phyloP scores from a whole-genome alignment of 306 rosid species.

The Sicyos baderoa region DNA sequence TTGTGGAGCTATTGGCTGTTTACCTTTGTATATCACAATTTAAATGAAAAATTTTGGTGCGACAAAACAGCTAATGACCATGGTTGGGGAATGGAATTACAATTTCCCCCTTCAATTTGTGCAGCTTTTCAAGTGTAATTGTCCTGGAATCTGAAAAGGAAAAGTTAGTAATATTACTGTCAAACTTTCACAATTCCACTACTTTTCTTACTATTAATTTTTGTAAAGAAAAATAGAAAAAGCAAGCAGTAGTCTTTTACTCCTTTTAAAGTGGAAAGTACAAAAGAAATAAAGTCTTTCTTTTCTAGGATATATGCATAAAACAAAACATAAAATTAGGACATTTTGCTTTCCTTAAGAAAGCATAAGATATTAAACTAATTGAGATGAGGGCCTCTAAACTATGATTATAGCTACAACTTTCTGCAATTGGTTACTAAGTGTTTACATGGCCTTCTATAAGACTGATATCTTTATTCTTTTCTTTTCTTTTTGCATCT shows the following conservation, averaged over 20 bases:
- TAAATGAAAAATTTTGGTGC: constrained; percentile 7
- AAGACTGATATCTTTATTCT: not conserved
- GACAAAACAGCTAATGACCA: not conserved
- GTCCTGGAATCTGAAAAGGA: not conserved
- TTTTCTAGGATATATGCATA: not conserved
- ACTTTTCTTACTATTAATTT: not conserved
- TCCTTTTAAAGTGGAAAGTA: not conserved
- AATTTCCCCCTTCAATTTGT: not conserved
- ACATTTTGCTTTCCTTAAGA: not conserved
- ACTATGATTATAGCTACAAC: not conserved
- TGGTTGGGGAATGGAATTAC: constrained; percentile 3
- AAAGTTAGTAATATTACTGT: constrained; percentile 5
- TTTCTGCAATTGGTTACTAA: not conserved
- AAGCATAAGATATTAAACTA: not conserved
- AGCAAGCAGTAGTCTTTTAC: not conserved
- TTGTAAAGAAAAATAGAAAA: not conserved
- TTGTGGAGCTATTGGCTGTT: constrained; percentile 6
- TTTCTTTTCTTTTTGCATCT: not conserved
- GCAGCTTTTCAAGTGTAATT: not conserved
- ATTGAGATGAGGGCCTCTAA: not conserved
- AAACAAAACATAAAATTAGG: not conserved
- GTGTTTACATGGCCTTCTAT: not conserved
- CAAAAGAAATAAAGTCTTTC: not conserved
- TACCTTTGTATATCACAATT: constrained; percentile 4
- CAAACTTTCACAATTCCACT: not conserved